phyloP scores from a whole-genome alignment of 129 eudicot genomes.

The Chrysanthemum seticuspe region DNA sequence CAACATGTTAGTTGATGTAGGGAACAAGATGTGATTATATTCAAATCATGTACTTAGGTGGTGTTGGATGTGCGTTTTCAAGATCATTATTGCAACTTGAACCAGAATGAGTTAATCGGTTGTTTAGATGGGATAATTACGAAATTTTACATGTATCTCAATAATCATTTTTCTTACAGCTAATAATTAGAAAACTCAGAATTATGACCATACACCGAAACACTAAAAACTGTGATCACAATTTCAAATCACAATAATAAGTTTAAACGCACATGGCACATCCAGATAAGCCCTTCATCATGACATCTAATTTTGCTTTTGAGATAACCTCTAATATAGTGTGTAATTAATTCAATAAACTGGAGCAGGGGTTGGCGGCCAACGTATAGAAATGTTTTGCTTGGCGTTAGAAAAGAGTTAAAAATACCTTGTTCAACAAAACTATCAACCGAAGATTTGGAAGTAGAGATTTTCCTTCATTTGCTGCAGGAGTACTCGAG shows the following conservation, averaged over 20 bases:
- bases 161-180: neutral
- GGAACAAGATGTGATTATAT: slow-evolving; percentile 11
- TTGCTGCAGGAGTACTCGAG: slow-evolving; percentile 79
- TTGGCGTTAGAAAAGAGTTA: slow-evolving; percentile 69
- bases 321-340: neutral
- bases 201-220: neutral
- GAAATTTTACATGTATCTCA: neutral
- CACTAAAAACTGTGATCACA: neutral
- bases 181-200: neutral
- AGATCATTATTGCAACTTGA: neutral
- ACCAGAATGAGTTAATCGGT: neutral
- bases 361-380: slow-evolving; percentile 92
- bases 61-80: slow-evolving; percentile 16
- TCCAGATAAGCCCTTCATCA: neutral
- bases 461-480: slow-evolving; percentile 89
- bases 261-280: slow-evolving; percentile 13
- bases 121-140: slow-evolving; percentile 8
- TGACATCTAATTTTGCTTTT: neutral
- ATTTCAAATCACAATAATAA: neutral
- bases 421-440: slow-evolving; percentile 74
- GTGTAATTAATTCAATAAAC: slow-evolving; percentile 17
- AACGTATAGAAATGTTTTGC: slow-evolving; percentile 87
- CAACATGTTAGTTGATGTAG: neutral
- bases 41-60: neutral
- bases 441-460: slow-evolving; percentile 82